Conservation (phyloP, 495 filamentous ascomycete genomes). For the Bryoglossum gracile region DNA sequence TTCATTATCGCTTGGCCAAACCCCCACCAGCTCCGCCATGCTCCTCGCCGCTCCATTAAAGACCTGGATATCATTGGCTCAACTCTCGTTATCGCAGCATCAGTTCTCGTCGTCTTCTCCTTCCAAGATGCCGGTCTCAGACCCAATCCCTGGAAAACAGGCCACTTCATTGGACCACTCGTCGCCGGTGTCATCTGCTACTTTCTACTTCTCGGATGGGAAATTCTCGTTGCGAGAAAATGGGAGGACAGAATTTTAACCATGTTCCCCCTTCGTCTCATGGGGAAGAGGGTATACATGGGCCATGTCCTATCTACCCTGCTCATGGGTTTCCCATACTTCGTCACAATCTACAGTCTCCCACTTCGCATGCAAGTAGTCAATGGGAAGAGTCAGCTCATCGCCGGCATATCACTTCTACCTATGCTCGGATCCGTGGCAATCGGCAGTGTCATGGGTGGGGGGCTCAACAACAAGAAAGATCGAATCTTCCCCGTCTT, state of each 20-base stretch:
- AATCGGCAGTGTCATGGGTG: constrained; percentile 44
- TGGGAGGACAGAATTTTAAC: constrained; percentile 38
- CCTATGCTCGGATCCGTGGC: constrained; percentile 47
- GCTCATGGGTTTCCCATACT: constrained; percentile 48
- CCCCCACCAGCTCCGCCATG: constrained; percentile 3
- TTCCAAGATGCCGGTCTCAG: constrained; percentile 50
- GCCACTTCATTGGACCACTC: constrained; percentile 36
- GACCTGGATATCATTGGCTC: constrained; percentile 55
- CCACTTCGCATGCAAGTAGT: constrained; percentile 56
- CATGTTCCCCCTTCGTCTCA: constrained; percentile 33
- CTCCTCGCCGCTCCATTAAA: constrained; percentile 24
- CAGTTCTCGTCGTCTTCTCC: constrained; percentile 49
- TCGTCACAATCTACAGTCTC: constrained; percentile 49
- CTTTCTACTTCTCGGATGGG: constrained; percentile 39
- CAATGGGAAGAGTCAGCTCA: constrained; percentile 39
- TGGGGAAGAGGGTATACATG: constrained; percentile 35
- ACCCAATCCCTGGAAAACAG: constrained; percentile 39
- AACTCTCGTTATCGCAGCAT: constrained; percentile 43
- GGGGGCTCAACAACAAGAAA: constrained; percentile 35
- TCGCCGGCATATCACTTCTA: constrained; percentile 53
- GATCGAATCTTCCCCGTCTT: constrained; percentile 45
- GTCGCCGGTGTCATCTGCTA: constrained; percentile 39
- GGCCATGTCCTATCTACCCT: constrained; percentile 40
- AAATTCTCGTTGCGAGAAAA: constrained; percentile 33
- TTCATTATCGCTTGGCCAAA: constrained; percentile 21